Evolutionary conservation across 2,329 filamentous ascomycete genomes (phyloP).

Genomic region (Hymenotorrendiella dingleyae): DNA sequence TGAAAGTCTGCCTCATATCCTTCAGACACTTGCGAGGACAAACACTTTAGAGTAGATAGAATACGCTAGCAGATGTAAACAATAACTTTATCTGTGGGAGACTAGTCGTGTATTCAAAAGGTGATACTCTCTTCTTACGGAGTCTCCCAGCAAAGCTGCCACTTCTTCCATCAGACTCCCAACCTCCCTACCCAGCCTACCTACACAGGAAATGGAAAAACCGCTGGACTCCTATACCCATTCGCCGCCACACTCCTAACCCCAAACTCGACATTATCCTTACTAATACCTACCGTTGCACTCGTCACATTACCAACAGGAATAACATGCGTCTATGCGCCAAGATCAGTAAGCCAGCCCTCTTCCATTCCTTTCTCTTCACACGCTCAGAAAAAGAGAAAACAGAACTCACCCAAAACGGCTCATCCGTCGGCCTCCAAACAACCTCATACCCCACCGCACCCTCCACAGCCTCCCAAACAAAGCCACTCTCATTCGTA

Average conservation of each 20-base stretch:
- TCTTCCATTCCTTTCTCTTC: neutral
- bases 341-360: too few species aligned
- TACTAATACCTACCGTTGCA: conserved; percentile 43
- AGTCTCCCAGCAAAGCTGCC: too few species aligned
- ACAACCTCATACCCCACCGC: conserved; percentile 49
- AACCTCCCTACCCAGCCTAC: neutral
- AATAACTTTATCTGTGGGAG: too few species aligned
- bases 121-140: too few species aligned
- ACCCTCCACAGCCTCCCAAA: conserved; percentile 40
- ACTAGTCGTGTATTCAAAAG: too few species aligned
- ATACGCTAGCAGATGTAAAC: too few species aligned
- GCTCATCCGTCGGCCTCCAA: conserved; percentile 45
- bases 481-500: conserved; percentile 44
- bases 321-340: conserved; percentile 39
- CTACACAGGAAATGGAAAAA: conserved; percentile 3
- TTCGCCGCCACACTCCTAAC: conserved; percentile 44
- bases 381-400: too few species aligned
- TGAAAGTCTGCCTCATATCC: too few species aligned
- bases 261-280: conserved; percentile 54
- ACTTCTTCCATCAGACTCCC: neutral
- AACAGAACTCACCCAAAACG: too few species aligned
- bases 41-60: too few species aligned
- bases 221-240: conserved; percentile 44
- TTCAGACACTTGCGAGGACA: too few species aligned
- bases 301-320: conserved; percentile 42